Evolutionary conservation across 2,329 filamentous ascomycete genomes (phyloP).

Genomic region (Furcasterigmium sp.): DNA sequence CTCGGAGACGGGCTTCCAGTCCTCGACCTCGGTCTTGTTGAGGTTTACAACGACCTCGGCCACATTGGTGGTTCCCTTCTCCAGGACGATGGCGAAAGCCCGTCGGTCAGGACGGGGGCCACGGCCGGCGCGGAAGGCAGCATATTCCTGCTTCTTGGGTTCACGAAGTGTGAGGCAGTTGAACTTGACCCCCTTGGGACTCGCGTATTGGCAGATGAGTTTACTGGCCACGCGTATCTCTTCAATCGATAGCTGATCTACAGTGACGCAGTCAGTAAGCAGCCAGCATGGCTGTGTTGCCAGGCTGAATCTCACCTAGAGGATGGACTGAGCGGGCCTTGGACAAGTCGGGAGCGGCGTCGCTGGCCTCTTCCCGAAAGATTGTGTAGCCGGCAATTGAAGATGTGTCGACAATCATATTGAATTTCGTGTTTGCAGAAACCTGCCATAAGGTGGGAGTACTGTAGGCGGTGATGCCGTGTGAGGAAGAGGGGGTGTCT

Average conservation of each 20-base stretch:
- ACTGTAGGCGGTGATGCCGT: neutral
- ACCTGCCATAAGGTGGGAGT: constrained; percentile 5
- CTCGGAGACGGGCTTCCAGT: constrained; percentile 38
- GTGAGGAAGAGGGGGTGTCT: neutral
- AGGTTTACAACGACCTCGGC: constrained; percentile 44
- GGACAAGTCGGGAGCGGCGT: constrained; percentile 26
- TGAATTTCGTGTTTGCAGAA: constrained; percentile 16
- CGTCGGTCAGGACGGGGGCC: constrained; percentile 43
- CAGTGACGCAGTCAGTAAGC: constrained; percentile 7
- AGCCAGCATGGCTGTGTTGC: neutral
- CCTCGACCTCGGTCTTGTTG: constrained; percentile 31
- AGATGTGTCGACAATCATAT: constrained; percentile 35
- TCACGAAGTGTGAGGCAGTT: constrained; percentile 65
- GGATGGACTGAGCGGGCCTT: constrained; percentile 27
- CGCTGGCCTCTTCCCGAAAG: constrained; percentile 34
- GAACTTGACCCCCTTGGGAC: constrained; percentile 31
- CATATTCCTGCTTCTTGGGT: constrained; percentile 56
- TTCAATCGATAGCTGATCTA: constrained; percentile 47
- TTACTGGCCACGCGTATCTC: constrained; percentile 47
- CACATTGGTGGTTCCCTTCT: constrained; percentile 29
- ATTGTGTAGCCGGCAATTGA: constrained; percentile 40
- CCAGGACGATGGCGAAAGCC: constrained; percentile 43
- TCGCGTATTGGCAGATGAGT: constrained; percentile 36
- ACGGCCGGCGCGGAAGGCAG: constrained; percentile 47
- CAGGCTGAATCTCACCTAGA: constrained; percentile 21